Percentiles rank a stretch among this genome's conserved stretches.
phyloP scores from a whole-genome alignment of 2,329 filamentous ascomycete genomes.

The Westerdykella aurantiaca region DNA sequence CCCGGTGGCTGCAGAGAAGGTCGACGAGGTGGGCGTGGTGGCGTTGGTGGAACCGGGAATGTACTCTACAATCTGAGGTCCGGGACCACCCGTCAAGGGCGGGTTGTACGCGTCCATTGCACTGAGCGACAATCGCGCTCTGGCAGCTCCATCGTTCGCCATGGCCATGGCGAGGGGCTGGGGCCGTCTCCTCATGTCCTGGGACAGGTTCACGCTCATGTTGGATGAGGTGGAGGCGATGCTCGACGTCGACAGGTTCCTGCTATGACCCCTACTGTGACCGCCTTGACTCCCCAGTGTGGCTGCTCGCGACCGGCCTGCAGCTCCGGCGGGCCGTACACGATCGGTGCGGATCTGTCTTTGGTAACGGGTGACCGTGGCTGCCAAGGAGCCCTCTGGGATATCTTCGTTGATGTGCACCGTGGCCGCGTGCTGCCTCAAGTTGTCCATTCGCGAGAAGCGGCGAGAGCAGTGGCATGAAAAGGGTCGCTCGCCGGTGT shows the following conservation, averaged over 20 bases:
- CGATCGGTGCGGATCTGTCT: constrained; percentile 85
- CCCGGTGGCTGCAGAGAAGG: constrained; percentile 68
- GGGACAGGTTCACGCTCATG: constrained; percentile 48
- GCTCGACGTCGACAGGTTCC: constrained; percentile 83
- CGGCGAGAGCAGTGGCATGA: constrained; percentile 90
- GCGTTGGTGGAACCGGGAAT: constrained; percentile 65
- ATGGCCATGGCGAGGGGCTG: constrained; percentile 83
- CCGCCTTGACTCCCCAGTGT: constrained; percentile 68
- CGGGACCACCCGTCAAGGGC: constrained; percentile 56
- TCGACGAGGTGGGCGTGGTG: constrained; percentile 77
- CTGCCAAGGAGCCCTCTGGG: constrained; percentile 84
- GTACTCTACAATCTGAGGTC: constrained; percentile 59
- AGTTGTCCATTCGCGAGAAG: constrained; percentile 90
- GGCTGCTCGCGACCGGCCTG: constrained; percentile 64
- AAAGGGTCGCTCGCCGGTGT: constrained; percentile 94
- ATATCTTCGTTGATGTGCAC: constrained; percentile 98
- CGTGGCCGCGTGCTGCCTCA: constrained; percentile 94
- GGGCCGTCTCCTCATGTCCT: constrained; percentile 61
- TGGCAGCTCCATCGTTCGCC: constrained; percentile 59
- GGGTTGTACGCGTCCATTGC: constrained; percentile 60
- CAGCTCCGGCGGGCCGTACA: constrained; percentile 61
- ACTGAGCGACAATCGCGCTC: constrained; percentile 50
- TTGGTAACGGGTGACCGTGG: constrained; percentile 86
- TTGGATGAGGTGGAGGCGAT: constrained; percentile 70
- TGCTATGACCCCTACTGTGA: constrained; percentile 70